Conservation (phyloP, 495 filamentous ascomycete genomes). For the Penicillium subrubescens region DNA sequence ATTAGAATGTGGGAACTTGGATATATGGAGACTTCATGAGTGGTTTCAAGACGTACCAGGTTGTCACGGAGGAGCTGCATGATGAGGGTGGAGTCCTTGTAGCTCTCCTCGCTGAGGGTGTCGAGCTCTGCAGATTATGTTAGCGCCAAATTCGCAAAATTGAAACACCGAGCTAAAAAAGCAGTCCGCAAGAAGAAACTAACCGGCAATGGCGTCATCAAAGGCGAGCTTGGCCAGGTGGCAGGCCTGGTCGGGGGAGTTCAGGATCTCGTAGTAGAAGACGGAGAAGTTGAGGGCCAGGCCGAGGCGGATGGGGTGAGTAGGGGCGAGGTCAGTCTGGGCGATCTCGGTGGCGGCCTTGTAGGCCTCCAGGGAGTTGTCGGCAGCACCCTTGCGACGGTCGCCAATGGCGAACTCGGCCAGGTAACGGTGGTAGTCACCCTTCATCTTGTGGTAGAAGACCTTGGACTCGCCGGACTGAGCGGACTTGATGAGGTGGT, state of each 20-base stretch:
- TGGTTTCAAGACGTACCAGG: constrained; percentile 65
- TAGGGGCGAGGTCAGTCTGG: constrained; percentile 95
- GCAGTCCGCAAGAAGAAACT: constrained; percentile 31
- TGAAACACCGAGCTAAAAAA: too few relatives aligned
- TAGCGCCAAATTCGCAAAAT: constrained; percentile 11
- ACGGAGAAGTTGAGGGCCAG: constrained; percentile 99
- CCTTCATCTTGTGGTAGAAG: constrained; percentile 99
- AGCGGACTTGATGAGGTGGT: constrained; percentile 94
- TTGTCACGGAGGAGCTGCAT: constrained; percentile 99
- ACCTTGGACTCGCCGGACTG: constrained; percentile 98
- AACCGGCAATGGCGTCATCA: constrained; percentile 97
- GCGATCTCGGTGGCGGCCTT: constrained; percentile 97
- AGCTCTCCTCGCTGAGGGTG: constrained; percentile 98
- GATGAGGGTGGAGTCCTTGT: constrained; percentile 99
- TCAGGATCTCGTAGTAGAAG: constrained; percentile 99
- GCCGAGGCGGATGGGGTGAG: constrained; percentile 98
- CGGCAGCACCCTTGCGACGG: constrained; percentile 95
- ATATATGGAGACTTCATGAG: not conserved
- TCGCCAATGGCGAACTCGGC: constrained; percentile 98
- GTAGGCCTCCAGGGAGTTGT: constrained; percentile 97
- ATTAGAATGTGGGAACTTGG: constrained; percentile 26
- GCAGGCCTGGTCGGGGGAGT: constrained; percentile 98
- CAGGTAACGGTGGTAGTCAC: constrained; percentile 99
- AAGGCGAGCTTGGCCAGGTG: constrained; percentile 99
- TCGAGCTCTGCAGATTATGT: constrained; percentile 74